These are phyloP conservation scores for Septoria petroselini DNA, from an alignment of 2,329 filamentous ascomycete species.

Conservation along the genomic window DNA sequence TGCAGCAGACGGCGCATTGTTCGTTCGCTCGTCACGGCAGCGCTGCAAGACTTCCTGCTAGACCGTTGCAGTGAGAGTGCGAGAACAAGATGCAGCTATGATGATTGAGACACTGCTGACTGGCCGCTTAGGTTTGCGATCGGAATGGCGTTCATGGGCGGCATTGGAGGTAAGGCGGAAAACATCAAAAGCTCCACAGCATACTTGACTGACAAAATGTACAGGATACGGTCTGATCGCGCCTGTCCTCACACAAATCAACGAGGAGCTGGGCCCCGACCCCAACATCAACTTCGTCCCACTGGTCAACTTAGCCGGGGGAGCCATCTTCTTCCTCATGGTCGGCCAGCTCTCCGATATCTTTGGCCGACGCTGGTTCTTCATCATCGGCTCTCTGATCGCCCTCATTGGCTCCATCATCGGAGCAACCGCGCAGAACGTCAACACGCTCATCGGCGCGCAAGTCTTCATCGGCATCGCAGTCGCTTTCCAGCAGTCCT, in stretches of 20 bases:
- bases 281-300: conserved; percentile 42
- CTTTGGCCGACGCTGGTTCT: conserved; percentile 40
- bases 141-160: conserved; percentile 30
- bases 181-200: too few species aligned
- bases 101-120: too few species aligned
- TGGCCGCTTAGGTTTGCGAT: too few species aligned
- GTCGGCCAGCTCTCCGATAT: conserved; percentile 41
- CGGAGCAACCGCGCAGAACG: conserved; percentile 31
- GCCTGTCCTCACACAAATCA: conserved; percentile 33
- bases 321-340: conserved; percentile 40
- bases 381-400: conserved; percentile 38
- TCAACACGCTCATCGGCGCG: conserved; percentile 31
- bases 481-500: conserved; percentile 41
- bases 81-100: too few species aligned
- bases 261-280: conserved; percentile 40
- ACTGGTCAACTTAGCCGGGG: conserved; percentile 38
- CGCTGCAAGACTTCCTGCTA: too few species aligned
- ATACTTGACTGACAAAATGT: too few species aligned
- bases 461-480: conserved; percentile 40
- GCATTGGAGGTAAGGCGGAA: conserved; percentile 33
- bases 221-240: conserved; percentile 30
- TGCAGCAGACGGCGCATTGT: too few species aligned
- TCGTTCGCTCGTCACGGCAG: too few species aligned
- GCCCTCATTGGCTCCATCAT: conserved; percentile 39
- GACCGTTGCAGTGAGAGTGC: too few species aligned